Evolutionary conservation across 1,284 basidiomycete species (phyloP), one percentile per base, ranked within the genome.

Genomic region (Cerioporus squamosus): DNA sequence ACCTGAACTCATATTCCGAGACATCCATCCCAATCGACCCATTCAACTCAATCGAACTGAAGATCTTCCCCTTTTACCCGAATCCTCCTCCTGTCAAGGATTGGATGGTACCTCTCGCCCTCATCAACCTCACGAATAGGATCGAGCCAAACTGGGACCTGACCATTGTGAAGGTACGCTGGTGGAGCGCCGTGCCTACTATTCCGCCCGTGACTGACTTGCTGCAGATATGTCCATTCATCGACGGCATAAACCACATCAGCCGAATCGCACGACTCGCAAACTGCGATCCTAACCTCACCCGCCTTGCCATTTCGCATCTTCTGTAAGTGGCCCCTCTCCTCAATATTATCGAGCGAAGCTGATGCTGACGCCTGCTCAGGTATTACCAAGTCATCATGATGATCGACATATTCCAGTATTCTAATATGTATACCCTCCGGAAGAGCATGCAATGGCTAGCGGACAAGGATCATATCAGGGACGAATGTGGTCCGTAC

Each of bases 361-460:
- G 9, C 4, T 22, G 22, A 23, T 20, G n/a, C 22, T 49, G 7
- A 39, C n/a, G n/a, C 14, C 57, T 51, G 46, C 15, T 29, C 43
- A 73, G 94, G 45, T 98, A 94, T 71, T 98, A 98, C 72, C 94
- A 97, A 77, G 95, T 97, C 53, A 88, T 98, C 68, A 95, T 98
- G 87, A 91, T 90, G 66, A 89, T 95, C 54, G 96, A 99, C 75
- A 93, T 98, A 51, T 99, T 99, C 73, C 95, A 98, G 73, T 97
- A 91, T 74, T 93, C 93, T n/a, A 98, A 98, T 74, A 94, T 97
- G 87, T 99, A 99, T 72, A 93, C 93, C 0, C 80, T 97, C 36
- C 86, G 90, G 48, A 91, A 91, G 61, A 88, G 86, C 61, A 87
- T 97, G 23, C 88, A 94, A 66, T 93, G 88, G 82, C 83, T 97